These are phyloP conservation scores for Amanita pseudoporphyria DNA, from an alignment of 768 basidiomycete genomes.

Conservation along the genomic window DNA sequence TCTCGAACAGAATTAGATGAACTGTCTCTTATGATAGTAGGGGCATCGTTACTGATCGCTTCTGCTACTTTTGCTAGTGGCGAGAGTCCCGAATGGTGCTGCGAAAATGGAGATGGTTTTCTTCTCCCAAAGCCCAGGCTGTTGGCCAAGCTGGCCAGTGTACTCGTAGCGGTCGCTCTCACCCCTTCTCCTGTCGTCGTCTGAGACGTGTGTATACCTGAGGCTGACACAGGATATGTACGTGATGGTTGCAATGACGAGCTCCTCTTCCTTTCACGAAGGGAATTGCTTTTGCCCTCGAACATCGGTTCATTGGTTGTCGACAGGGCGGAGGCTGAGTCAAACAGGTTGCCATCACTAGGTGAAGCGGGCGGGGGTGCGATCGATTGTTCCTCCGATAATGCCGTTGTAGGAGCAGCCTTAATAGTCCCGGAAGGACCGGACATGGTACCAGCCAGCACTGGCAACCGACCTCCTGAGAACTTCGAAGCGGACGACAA, in stretches of 20 bases:
- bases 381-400: slow-evolving; percentile 43
- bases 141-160: slow-evolving; percentile 48
- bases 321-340: slow-evolving; percentile 38
- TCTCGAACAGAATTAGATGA: slow-evolving; percentile 48
- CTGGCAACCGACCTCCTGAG: slow-evolving; percentile 53
- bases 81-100: not conserved
- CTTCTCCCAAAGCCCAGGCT: slow-evolving; percentile 63
- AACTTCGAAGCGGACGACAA: slow-evolving; percentile 61
- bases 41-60: not conserved
- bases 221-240: slow-evolving; percentile 32
- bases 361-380: slow-evolving; percentile 34
- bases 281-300: slow-evolving; percentile 46
- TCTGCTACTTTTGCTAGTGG: slow-evolving; percentile 3
- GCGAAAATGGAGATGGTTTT: slow-evolving; percentile 18
- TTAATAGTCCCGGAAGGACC: slow-evolving; percentile 36
- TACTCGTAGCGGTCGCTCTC: slow-evolving; percentile 35
- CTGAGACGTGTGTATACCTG: slow-evolving; percentile 18
- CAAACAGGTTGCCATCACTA: slow-evolving; percentile 29
- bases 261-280: slow-evolving; percentile 40
- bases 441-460: slow-evolving; percentile 38
- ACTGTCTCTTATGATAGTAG: not conserved
- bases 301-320: slow-evolving; percentile 47
- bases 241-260: slow-evolving; percentile 50
- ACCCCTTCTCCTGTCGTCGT: slow-evolving; percentile 18
- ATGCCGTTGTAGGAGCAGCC: slow-evolving; percentile 57